Evolutionary conservation across 352 stramenopile species (phyloP), one percentile per base, ranked within the genome.

Genomic region (Phytopythium ostracodes): DNA sequence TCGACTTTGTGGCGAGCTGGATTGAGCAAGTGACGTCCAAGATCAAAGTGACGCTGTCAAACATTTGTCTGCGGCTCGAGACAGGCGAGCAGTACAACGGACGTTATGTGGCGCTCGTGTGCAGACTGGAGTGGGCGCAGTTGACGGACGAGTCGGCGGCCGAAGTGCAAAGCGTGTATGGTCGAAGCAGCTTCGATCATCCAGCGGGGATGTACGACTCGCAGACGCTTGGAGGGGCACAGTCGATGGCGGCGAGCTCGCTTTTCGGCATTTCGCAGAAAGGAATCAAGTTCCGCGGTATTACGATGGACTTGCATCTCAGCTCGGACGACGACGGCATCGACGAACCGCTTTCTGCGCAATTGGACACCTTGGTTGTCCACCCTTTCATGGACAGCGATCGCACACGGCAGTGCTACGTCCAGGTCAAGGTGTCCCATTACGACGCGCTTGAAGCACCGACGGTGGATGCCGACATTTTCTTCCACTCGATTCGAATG

Each of bases 1-100:
- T 96, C 25, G 87, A 96, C 66, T 96, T 96, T 66, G 87, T 96
- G 29, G 87, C 87, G 24, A 92, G 81, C 53, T 96, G 87, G 87
- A 96, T 96, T 57, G 87, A 96, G 60, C 87, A 93, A 46, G 87
- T 96, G 15, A 94, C 87, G 59, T 94, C 85, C 47, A 96, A 94
- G 63, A 94, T 96, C 67, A 96, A 96, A 66, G 73, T 96, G 9
- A 96, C 87, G 38, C 54, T 96, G 49, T 90, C 87, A 22, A 96
- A 96, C 64, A 85, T 96, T 57, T 96, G 87, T 33, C 51, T 94
- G 36, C 72, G 83, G 2, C 58, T 96, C 17, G 85, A 94, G 67
- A 91, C 87, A 0, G 72, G 79, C 10, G 76, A 89, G 33, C 65
- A 80, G 22, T 68, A 83, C 43, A 85, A 77, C 47, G 80, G 68